These are phyloP conservation scores for Colletotrichum musicola DNA, from an alignment of 2,329 filamentous ascomycete genomes.

Conservation along the genomic window DNA sequence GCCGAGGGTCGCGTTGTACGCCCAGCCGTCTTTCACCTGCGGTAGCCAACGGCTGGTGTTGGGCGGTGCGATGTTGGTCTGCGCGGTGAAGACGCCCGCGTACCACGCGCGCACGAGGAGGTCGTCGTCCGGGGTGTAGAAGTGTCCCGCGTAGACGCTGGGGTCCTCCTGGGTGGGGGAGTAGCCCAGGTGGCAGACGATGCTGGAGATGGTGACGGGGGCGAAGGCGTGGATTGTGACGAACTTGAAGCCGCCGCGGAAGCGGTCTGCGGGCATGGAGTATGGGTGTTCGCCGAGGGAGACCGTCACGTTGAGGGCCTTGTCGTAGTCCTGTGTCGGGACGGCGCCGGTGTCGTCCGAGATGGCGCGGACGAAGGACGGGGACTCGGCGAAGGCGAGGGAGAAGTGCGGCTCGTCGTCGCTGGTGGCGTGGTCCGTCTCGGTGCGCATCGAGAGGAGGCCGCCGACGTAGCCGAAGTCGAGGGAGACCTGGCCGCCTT, in stretches of 20 bases:
- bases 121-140: constrained; percentile 55
- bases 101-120: constrained; percentile 62
- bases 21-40: constrained; percentile 56
- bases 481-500: constrained; percentile 37
- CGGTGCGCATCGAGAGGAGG: constrained; percentile 29
- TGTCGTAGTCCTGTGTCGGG: constrained; percentile 42
- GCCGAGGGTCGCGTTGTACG: constrained; percentile 49
- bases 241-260: constrained; percentile 60
- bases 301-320: constrained; percentile 41
- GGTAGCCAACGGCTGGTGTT: constrained; percentile 47
- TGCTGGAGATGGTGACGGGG: constrained; percentile 43
- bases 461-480: constrained; percentile 41
- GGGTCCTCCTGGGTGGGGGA: constrained; percentile 52
- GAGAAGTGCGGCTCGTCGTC: constrained; percentile 38
- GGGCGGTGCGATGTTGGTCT: constrained; percentile 48
- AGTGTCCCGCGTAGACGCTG: constrained; percentile 59
- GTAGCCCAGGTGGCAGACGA: constrained; percentile 47
- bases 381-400: constrained; percentile 43
- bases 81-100: constrained; percentile 54
- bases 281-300: constrained; percentile 17
- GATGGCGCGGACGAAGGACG: constrained; percentile 42
- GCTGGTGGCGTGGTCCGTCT: not conserved
- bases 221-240: constrained; percentile 49
- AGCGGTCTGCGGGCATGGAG: constrained; percentile 46
- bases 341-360: constrained; percentile 43